A percentile compares a stretch with the other conserved stretches of the same genome.
Conservation (phyloP, 306 rosid genomes). For the Biancaea sappan region DNA sequence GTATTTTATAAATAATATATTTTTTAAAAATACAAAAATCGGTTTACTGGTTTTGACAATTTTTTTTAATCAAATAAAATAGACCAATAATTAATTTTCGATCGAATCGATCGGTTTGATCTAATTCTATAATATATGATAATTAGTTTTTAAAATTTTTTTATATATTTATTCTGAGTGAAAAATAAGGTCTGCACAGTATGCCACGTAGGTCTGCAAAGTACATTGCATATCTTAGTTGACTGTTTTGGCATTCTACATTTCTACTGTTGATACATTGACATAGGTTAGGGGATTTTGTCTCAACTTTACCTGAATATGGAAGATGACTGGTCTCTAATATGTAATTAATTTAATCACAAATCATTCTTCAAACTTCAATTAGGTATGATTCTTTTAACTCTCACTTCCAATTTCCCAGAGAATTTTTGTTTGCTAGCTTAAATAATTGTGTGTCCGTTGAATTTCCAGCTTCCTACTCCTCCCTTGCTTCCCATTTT, state of each 20-base stretch:
- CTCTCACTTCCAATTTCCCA: slow-evolving; percentile 47
- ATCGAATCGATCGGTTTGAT: too few species aligned
- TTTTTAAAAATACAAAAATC: too few species aligned
- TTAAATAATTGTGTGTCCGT: slow-evolving; percentile 25
- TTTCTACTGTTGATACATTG: background rate
- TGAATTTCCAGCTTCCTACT: slow-evolving; percentile 17
- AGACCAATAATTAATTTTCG: too few species aligned
- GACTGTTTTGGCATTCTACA: background rate
- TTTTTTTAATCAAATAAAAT: too few species aligned
- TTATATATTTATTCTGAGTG: too few species aligned
- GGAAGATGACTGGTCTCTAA: slow-evolving; percentile 22
- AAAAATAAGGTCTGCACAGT: too few species aligned
- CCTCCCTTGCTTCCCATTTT: slow-evolving; percentile 31
- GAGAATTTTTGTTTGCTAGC: slow-evolving; percentile 58
- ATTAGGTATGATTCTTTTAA: slow-evolving; percentile 61
- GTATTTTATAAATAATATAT: too few species aligned
- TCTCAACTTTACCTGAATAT: slow-evolving; percentile 16
- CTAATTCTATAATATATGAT: too few species aligned
- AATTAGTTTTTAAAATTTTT: too few species aligned
- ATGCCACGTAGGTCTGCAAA: too few species aligned
- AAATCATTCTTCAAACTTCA: slow-evolving; percentile 36
- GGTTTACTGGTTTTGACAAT: too few species aligned
- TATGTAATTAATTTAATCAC: slow-evolving; percentile 21
- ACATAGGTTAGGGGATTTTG: background rate
- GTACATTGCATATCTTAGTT: background rate